A percentile compares a stretch with the other conserved stretches of the same genome.
These are phyloP conservation scores for Neurospora africana DNA, from an alignment of 495 filamentous ascomycete genomes.

Conservation along the genomic window DNA sequence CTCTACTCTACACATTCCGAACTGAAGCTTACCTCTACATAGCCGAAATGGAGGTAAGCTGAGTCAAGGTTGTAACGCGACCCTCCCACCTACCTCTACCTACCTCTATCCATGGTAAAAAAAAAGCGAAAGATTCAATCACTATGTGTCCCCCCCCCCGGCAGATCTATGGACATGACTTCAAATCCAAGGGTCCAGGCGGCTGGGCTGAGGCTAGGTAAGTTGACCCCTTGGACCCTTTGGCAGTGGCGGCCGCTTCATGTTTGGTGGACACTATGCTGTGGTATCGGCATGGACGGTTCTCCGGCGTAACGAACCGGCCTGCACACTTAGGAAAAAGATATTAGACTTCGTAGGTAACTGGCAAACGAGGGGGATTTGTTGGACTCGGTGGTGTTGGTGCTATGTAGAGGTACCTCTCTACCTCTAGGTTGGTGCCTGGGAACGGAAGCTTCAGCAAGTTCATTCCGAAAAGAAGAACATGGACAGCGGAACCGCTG, in stretches of 20 bases:
- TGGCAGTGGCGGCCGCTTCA: no score
- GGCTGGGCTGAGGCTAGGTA: no score
- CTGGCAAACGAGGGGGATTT: no score
- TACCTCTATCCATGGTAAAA: not conserved
- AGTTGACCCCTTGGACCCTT: not conserved
- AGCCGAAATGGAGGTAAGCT: not conserved
- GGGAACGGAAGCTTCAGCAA: no score
- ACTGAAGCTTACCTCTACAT: not conserved
- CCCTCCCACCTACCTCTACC: not conserved
- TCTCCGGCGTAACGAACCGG: not conserved
- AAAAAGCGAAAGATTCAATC: not conserved
- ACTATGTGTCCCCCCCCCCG: not conserved
- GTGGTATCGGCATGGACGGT: not conserved
- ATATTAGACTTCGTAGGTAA: no score
- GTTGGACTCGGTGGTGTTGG: no score
- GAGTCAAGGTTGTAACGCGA: not conserved
- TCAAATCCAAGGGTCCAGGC: not conserved
- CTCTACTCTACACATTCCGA: no score
- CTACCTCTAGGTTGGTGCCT: no score
- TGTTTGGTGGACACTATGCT: not conserved
- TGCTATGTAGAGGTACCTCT: no score
- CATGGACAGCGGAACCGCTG: no score
- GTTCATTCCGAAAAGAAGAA: no score
- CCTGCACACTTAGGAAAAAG: no score
- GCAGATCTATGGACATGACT: not conserved